Conservation (phyloP, 2,329 filamentous ascomycete species). For the Alternaria postmessia region DNA sequence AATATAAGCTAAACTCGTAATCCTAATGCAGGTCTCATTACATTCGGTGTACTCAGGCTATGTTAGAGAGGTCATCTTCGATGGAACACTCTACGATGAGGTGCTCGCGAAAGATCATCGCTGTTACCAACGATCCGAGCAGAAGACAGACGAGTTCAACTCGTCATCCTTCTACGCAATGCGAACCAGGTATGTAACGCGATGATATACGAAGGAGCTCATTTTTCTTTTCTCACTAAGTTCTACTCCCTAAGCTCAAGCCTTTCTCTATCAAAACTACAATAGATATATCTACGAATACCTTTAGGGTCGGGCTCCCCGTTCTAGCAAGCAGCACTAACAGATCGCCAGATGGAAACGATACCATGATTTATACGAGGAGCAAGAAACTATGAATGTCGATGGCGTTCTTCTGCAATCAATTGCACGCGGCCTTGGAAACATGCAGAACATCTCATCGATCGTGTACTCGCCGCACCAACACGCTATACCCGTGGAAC, state of each 20-base stretch:
- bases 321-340: slow-evolving; percentile 4
- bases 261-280: too few species aligned
- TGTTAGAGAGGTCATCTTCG: slow-evolving; percentile 45
- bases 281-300: too few species aligned
- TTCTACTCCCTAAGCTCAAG: too few species aligned
- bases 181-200: slow-evolving; percentile 14
- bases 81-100: slow-evolving; percentile 35
- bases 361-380: slow-evolving; percentile 34
- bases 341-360: slow-evolving; percentile 27
- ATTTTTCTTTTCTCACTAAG: not conserved
- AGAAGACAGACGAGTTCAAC: slow-evolving; percentile 13
- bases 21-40: slow-evolving; percentile 12
- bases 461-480: slow-evolving; percentile 39
- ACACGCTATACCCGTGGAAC: slow-evolving; percentile 31
- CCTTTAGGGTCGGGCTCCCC: too few species aligned
- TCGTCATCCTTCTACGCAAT: slow-evolving; percentile 21
- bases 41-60: slow-evolving; percentile 35
- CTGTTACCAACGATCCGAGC: slow-evolving; percentile 14
- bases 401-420: slow-evolving; percentile 35
- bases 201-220: not conserved
- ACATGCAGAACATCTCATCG: slow-evolving; percentile 34
- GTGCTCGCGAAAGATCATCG: slow-evolving; percentile 22
- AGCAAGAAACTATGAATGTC: slow-evolving; percentile 38
- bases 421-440: slow-evolving; percentile 31
- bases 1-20: not conserved